phyloP scores from a whole-genome alignment of 495 filamentous ascomycete genomes.

The Oidiodendron maius region DNA sequence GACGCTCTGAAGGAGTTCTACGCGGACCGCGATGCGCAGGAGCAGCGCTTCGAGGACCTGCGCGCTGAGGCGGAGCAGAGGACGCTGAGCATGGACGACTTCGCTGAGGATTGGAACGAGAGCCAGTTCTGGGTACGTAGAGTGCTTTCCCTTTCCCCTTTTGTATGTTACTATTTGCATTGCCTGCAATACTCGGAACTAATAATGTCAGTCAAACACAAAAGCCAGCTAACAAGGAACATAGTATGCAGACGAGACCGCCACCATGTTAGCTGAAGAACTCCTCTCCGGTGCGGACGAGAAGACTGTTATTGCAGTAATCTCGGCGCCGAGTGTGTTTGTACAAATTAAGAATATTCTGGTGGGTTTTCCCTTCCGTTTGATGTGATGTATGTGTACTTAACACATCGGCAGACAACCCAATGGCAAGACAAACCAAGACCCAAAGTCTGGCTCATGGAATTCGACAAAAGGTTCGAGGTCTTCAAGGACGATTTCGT shows the following conservation, averaged over 20 bases:
- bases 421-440: too few relatives aligned
- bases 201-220: neutral
- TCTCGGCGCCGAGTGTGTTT: conserved; percentile 74
- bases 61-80: conserved; percentile 38
- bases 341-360: conserved; percentile 64
- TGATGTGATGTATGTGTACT: conserved; percentile 10
- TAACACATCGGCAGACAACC: too few relatives aligned
- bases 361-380: conserved; percentile 29
- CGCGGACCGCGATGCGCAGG: conserved; percentile 54
- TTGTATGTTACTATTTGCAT: neutral
- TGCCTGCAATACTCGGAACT: neutral
- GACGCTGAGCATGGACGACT: conserved; percentile 60
- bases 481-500: conserved; percentile 67
- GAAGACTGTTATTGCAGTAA: conserved; percentile 54
- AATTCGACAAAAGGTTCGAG: conserved; percentile 65
- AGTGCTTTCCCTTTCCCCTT: neutral
- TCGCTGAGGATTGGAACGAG: conserved; percentile 76
- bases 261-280: conserved; percentile 51
- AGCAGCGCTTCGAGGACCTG: conserved; percentile 56
- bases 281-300: conserved; percentile 50
- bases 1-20: conserved; percentile 64
- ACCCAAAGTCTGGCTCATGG: conserved; percentile 56
- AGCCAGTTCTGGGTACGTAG: conserved; percentile 75
- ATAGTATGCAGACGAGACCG: conserved; percentile 68
- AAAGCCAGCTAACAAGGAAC: too few relatives aligned